Conservation (phyloP, 306 rosid species). For the Casuarina cunninghamiana region DNA sequence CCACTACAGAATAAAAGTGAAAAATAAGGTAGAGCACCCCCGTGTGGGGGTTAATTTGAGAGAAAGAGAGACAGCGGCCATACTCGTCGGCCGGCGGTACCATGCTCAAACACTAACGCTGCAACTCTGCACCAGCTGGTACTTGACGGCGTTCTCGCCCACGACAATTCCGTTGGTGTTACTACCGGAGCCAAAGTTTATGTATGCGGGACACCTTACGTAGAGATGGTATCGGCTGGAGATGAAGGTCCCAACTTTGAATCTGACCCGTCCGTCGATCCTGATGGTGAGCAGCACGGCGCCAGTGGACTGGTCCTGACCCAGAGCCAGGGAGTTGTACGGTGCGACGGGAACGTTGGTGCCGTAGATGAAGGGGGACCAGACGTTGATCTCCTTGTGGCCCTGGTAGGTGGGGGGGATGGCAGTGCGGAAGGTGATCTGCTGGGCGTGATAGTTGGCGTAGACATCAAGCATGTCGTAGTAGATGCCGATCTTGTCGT, state of each 20-base stretch:
- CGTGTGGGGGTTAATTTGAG: slow-evolving; percentile 6
- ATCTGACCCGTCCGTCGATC: slow-evolving; percentile 75
- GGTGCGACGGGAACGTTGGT: slow-evolving; percentile 76
- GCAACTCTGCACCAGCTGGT: slow-evolving; percentile 64
- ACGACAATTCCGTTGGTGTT: slow-evolving; percentile 31
- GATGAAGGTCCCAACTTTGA: slow-evolving; percentile 74
- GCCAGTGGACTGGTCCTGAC: slow-evolving; percentile 53
- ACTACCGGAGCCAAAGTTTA: slow-evolving; percentile 36
- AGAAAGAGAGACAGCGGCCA: background rate
- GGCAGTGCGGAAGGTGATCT: slow-evolving; percentile 61
- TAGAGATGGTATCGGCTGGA: slow-evolving; percentile 64
- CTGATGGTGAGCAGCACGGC: slow-evolving; percentile 41
- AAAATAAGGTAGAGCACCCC: background rate
- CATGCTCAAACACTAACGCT: slow-evolving; percentile 59
- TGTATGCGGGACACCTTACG: slow-evolving; percentile 70
- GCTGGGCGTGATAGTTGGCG: slow-evolving; percentile 64
- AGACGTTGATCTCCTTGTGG: slow-evolving; percentile 68
- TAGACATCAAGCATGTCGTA: slow-evolving; percentile 79
- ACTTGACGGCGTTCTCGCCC: slow-evolving; percentile 68
- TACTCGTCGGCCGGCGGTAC: slow-evolving; percentile 7
- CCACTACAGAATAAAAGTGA: background rate
- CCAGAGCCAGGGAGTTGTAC: slow-evolving; percentile 39
- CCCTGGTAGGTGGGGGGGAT: slow-evolving; percentile 82
- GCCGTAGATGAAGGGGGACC: slow-evolving; percentile 92
- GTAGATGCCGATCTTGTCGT: slow-evolving; percentile 77